Evolutionary conservation across 164 flowering plant species (phyloP), one percentile per base, ranked within the genome.

Genomic region (Umbilicus rupestris): DNA sequence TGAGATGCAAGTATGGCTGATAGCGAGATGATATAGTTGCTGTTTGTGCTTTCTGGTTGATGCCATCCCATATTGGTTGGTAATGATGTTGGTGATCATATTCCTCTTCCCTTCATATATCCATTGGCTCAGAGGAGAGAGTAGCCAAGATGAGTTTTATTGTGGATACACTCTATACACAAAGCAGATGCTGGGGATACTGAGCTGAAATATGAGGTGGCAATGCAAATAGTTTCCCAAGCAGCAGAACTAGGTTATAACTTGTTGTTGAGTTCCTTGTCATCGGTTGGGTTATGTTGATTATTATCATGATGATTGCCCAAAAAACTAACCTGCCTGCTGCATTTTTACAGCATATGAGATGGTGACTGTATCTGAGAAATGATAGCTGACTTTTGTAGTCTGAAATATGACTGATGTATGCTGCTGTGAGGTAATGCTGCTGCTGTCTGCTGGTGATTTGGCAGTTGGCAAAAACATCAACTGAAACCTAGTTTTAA

Each of bases 1-100:
- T 52, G 76, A 69, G 50, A 65, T 39, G 66, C 75, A 57, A 50
- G 47, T 74, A 69, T 78, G 69, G 73, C 76, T 70, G 77, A 66
- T 29, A 63, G 63, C 49, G n/a, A 74, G 76, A 66, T 69, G 77
- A 62, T 65, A 69, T 64, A 65, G 73, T 68, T 70, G 79, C 76
- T 70, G 69, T 67, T 68, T 72, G 39, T 75, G 70, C 67, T 66
- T 72, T 63, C 50, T 70, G 55, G 60, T 28, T 55, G 60, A 22
- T 47, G 55, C 10, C 55, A 20, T 47, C 55, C 55, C 55, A n/a
- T 47, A 22, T n/a, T 47, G 55, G 55, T 47, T 12, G 29, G 60
- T 55, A 28, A 7, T 16, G 19, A 28, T 28, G 33, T 30, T 55
- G 60, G 60, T n/a, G 29, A 22, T 29, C 22, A 7, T 7, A 9